These are phyloP conservation scores for Dichotomocladium elegans DNA, from an alignment of 371 early-diverging fungal species.

Conservation along the genomic window DNA sequence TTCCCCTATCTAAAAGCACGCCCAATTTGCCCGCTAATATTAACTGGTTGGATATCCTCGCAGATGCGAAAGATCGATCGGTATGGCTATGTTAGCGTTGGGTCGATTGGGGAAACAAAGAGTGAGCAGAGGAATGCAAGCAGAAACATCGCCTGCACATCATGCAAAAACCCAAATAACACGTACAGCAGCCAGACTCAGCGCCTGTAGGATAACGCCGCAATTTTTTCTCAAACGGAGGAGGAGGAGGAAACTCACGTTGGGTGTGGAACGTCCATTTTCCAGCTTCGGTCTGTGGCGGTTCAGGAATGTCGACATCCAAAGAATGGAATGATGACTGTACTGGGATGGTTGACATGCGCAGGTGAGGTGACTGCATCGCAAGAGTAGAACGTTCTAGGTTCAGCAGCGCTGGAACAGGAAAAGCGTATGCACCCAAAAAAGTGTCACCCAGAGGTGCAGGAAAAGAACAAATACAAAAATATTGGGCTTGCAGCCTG, in stretches of 20 bases:
- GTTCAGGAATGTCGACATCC: conserved; percentile 41
- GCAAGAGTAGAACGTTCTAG: neutral
- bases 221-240: conserved; percentile 40
- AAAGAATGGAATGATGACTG: conserved; percentile 30
- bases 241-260: conserved; percentile 44
- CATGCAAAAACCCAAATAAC: neutral
- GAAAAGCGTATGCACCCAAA: too few species aligned
- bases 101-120: too few species aligned
- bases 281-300: conserved; percentile 47
- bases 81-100: conserved; percentile 31
- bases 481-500: too few species aligned
- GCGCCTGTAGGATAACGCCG: conserved; percentile 44
- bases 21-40: too few species aligned
- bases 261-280: conserved; percentile 49
- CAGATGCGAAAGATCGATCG: conserved; percentile 39
- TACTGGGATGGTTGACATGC: conserved; percentile 39
- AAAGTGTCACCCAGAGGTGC: too few species aligned
- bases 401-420: too few species aligned
- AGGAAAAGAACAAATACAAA: neutral
- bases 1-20: too few species aligned
- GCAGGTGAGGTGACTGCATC: conserved; percentile 22
- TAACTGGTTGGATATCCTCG: neutral
- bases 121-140: too few species aligned
- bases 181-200: conserved; percentile 49
- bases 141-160: neutral